Conservation (phyloP, 177 flowering plant species). For the Telopea speciosissima region DNA sequence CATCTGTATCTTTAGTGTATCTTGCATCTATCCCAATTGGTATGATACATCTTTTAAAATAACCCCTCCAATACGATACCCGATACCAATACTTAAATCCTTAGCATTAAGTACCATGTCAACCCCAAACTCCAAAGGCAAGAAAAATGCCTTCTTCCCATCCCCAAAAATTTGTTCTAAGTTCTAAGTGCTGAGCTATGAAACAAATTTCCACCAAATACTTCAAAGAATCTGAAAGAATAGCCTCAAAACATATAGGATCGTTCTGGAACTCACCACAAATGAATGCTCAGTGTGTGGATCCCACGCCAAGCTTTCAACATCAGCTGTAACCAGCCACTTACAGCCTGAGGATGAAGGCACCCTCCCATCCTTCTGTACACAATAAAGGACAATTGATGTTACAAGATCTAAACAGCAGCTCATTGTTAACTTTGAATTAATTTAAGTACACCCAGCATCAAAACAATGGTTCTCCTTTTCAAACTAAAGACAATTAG, state of each 20-base stretch:
- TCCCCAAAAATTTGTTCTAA: too few relatives aligned
- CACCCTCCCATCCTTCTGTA: conserved; percentile 75
- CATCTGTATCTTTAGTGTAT: too few relatives aligned
- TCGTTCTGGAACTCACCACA: conserved; percentile 47
- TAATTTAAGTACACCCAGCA: not conserved
- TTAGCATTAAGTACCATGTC: too few relatives aligned
- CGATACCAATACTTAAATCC: too few relatives aligned
- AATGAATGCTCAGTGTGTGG: conserved; percentile 81
- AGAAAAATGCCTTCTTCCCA: too few relatives aligned
- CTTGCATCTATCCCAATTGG: too few relatives aligned
- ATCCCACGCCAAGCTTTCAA: conserved; percentile 95
- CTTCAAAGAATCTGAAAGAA: not conserved
- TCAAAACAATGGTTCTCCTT: not conserved
- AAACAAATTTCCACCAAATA: not conserved
- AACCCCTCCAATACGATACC: too few relatives aligned
- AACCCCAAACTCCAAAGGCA: too few relatives aligned
- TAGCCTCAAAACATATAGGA: not conserved
- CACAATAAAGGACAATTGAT: not conserved
- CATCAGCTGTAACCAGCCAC: conserved; percentile 75
- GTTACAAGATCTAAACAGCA: conserved; percentile 1
- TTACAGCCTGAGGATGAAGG: conserved; percentile 64
- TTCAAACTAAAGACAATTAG: not conserved
- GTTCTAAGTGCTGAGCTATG: too few relatives aligned
- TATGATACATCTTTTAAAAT: too few relatives aligned
- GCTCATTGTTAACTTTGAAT: not conserved